A percentile compares a stretch with the other conserved stretches of the same genome.
phyloP scores from a whole-genome alignment of 140 eudicot genomes.

The Anethum foeniculum region DNA sequence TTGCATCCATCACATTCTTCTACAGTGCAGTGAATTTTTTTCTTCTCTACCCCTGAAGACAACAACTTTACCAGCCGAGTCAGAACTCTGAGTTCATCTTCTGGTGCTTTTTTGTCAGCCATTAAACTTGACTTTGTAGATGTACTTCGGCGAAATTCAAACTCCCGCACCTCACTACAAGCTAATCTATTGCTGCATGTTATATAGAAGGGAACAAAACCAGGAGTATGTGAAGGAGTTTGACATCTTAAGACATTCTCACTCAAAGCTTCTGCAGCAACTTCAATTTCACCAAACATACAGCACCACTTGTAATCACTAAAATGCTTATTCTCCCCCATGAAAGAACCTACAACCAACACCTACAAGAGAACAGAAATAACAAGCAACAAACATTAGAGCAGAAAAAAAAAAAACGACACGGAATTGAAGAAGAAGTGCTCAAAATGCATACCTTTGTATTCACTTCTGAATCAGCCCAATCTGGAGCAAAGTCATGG shows the following conservation, averaged over 20 bases:
- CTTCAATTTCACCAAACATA: constrained; percentile 45
- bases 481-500: constrained; percentile 30
- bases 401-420: background rate
- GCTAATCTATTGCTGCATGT: constrained; percentile 32
- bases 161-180: constrained; percentile 42
- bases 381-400: background rate
- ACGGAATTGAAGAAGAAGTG: background rate
- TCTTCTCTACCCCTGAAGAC: constrained; percentile 16
- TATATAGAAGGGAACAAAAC: constrained; percentile 29
- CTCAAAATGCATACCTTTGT: constrained; percentile 23
- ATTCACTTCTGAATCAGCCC: constrained; percentile 25
- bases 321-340: constrained; percentile 17
- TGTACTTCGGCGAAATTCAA: constrained; percentile 23
- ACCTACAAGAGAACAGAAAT: constrained; percentile 12
- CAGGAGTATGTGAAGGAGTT: constrained; percentile 27
- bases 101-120: constrained; percentile 6
- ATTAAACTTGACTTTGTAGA: background rate
- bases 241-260: constrained; percentile 26
- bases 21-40: constrained; percentile 20
- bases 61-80: constrained; percentile 26
- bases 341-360: constrained; percentile 25
- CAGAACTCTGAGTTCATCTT: constrained; percentile 18
- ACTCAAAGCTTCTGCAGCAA: constrained; percentile 24
- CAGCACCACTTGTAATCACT: constrained; percentile 24
- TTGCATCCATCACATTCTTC: constrained; percentile 29